Percentiles rank a stretch among this genome's conserved stretches.
These are phyloP conservation scores for Picea sitchensis DNA, from an alignment of 75 land plant genomes.

Conservation along the genomic window DNA sequence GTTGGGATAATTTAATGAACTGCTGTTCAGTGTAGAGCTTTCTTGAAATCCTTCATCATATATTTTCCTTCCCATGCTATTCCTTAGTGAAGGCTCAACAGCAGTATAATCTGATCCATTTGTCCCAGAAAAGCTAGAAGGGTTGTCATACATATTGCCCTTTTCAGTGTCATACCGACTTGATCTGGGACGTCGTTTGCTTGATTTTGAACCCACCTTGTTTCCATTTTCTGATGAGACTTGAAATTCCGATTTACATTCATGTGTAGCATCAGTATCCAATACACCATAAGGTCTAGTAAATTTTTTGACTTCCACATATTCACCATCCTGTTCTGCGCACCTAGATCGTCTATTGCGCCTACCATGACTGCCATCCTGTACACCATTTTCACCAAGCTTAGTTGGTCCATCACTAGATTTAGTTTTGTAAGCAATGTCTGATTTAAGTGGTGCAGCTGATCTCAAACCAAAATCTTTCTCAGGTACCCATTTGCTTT, in stretches of 20 bases:
- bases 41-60: background rate
- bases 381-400: constrained; percentile 7
- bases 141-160: background rate
- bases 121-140: background rate
- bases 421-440: background rate
- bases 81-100: constrained; percentile 6
- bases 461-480: background rate
- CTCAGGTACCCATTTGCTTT: background rate
- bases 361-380: constrained; percentile 4
- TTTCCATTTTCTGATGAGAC: background rate
- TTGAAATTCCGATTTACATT: background rate
- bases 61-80: background rate
- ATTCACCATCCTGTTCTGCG: background rate
- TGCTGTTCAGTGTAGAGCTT: background rate
- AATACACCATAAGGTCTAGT: background rate
- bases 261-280: background rate
- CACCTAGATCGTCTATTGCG: background rate
- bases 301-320: background rate
- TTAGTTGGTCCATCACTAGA: background rate
- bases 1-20: background rate
- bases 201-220: constrained; percentile 9
- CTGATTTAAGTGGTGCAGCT: background rate
- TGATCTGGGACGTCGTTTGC: constrained; percentile 1
- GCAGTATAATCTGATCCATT: background rate
- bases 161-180: background rate